These are phyloP conservation scores for Limonium bicolor DNA, from an alignment of 148 eudicot species.

Conservation along the genomic window DNA sequence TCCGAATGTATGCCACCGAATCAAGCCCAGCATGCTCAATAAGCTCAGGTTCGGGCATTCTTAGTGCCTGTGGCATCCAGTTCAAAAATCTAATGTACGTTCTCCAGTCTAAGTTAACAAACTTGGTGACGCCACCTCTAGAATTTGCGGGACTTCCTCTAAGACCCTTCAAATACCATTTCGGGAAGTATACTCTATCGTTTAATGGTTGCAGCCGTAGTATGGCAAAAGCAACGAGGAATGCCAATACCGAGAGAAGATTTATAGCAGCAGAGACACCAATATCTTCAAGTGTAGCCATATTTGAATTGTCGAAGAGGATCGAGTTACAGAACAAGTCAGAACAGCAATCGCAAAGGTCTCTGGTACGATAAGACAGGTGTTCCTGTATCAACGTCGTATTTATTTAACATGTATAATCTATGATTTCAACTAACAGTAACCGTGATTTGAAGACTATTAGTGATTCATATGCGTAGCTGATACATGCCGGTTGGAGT, in stretches of 20 bases:
- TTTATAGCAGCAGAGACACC: constrained; percentile 53
- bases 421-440: too few relatives aligned
- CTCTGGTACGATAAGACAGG: too few relatives aligned
- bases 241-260: constrained; percentile 49
- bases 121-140: constrained; percentile 29
- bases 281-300: constrained; percentile 71
- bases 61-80: constrained; percentile 94
- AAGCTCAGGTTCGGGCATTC: constrained; percentile 95
- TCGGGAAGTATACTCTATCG: constrained; percentile 91
- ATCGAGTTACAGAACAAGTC: too few relatives aligned
- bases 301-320: too few relatives aligned
- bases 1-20: constrained; percentile 76
- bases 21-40: constrained; percentile 96
- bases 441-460: too few relatives aligned
- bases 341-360: too few relatives aligned
- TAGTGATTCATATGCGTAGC: too few relatives aligned
- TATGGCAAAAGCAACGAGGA: constrained; percentile 75
- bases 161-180: constrained; percentile 91
- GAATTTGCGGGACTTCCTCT: constrained; percentile 53
- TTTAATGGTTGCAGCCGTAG: constrained; percentile 81
- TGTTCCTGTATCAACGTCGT: too few relatives aligned
- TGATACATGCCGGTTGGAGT: too few relatives aligned
- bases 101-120: constrained; percentile 60
- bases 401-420: too few relatives aligned
- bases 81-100: constrained; percentile 57